A percentile compares a stretch with the other conserved stretches of the same genome.
These are phyloP conservation scores for Cajanus cajan DNA, from an alignment of 306 rosid species.

Conservation along the genomic window DNA sequence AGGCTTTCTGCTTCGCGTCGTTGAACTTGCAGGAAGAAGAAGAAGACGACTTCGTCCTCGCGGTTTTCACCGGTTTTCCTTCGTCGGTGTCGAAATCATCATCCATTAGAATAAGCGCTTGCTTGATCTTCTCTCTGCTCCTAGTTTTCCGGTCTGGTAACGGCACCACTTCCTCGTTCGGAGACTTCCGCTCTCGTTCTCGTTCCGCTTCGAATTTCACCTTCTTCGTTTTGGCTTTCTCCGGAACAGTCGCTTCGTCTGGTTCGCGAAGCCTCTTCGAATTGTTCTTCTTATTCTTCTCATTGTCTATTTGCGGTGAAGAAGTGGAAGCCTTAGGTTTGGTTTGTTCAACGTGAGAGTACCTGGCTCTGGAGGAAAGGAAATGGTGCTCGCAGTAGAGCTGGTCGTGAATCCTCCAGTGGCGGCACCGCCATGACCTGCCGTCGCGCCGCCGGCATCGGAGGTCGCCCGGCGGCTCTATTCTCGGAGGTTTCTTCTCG, in stretches of 20 bases:
- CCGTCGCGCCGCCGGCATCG: slow-evolving; percentile 15
- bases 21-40: not conserved
- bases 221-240: not conserved
- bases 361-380: not conserved
- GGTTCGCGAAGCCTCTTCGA: not conserved
- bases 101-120: not conserved
- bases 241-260: not conserved
- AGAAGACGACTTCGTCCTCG: not conserved
- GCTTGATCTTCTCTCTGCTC: not conserved
- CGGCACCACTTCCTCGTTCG: not conserved
- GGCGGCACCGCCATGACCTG: slow-evolving; percentile 1
- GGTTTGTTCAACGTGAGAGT: not conserved
- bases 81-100: not conserved
- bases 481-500: not conserved
- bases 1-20: not conserved
- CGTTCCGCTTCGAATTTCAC: not conserved
- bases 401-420: slow-evolving; percentile 18
- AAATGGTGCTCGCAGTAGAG: slow-evolving; percentile 12
- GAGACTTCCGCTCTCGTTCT: not conserved
- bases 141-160: not conserved
- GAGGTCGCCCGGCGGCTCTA: slow-evolving; percentile 9
- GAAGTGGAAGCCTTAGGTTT: not conserved
- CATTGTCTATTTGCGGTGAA: not conserved
- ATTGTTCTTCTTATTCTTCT: not conserved
- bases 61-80: not conserved